These are phyloP conservation scores for Phylloboletellus chloephorus DNA, from an alignment of 1,284 basidiomycete genomes.

Conservation along the genomic window DNA sequence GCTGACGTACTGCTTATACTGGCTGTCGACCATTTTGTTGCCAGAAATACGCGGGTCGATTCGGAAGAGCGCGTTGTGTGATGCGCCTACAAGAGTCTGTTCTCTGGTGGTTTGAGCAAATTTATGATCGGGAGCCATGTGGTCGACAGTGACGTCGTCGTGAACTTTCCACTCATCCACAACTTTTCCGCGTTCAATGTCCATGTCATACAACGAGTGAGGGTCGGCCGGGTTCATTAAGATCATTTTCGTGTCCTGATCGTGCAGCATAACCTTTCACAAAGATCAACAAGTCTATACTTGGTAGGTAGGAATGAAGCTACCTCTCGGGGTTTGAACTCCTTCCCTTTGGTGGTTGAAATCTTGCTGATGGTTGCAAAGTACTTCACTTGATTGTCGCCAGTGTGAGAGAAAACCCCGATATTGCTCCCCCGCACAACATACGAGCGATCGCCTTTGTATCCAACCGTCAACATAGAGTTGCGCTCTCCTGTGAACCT, in stretches of 20 bases:
- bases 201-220: constrained; percentile 88
- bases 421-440: constrained; percentile 95
- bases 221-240: constrained; percentile 82
- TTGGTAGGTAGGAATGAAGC: constrained; percentile 15
- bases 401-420: constrained; percentile 90
- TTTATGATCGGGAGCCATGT: constrained; percentile 91
- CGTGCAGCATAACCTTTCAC: constrained; percentile 88
- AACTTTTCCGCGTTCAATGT: constrained; percentile 93
- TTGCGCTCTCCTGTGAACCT: constrained; percentile 64
- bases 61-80: constrained; percentile 93
- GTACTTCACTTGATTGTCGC: constrained; percentile 79
- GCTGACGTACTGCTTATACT: constrained; percentile 94
- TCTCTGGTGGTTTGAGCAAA: constrained; percentile 92
- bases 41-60: constrained; percentile 93
- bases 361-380: constrained; percentile 86
- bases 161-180: constrained; percentile 99
- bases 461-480: constrained; percentile 90
- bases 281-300: constrained; percentile 11
- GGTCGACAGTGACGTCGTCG: constrained; percentile 79
- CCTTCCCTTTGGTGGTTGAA: constrained; percentile 75
- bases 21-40: constrained; percentile 88
- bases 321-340: constrained; percentile 85
- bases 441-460: constrained; percentile 94
- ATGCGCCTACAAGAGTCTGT: constrained; percentile 90
- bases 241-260: constrained; percentile 96